Evolutionary conservation across 1,284 basidiomycete species (phyloP).

Genomic region (Hymenochaete sp.): DNA sequence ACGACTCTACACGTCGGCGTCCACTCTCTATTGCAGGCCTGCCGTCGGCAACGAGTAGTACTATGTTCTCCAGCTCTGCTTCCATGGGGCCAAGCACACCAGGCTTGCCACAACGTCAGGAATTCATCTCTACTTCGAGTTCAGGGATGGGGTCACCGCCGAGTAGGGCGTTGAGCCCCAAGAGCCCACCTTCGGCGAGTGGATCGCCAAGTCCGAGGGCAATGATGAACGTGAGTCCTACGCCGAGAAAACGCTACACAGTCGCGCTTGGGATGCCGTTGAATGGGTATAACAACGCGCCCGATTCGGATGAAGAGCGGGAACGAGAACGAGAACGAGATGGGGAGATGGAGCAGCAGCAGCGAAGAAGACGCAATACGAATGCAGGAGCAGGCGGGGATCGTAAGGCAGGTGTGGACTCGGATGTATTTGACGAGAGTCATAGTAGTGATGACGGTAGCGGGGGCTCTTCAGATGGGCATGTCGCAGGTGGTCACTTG

Average conservation of each 20-base stretch:
- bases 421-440: slow-evolving; percentile 29
- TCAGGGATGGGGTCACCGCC: background rate
- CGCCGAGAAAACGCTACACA: slow-evolving; percentile 62
- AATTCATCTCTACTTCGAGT: too few relatives aligned
- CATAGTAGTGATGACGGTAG: slow-evolving; percentile 25
- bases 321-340: too few relatives aligned
- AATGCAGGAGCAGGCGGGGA: too few relatives aligned
- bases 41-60: slow-evolving; percentile 14
- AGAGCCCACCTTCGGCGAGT: slow-evolving; percentile 26
- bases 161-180: slow-evolving; percentile 17
- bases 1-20: slow-evolving; percentile 24
- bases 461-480: slow-evolving; percentile 23
- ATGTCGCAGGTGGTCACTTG: slow-evolving; percentile 22
- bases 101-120: slow-evolving; percentile 20
- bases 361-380: too few relatives aligned
- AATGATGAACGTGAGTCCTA: slow-evolving; percentile 51
- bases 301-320: slow-evolving; percentile 31
- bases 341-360: too few relatives aligned
- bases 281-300: slow-evolving; percentile 33
- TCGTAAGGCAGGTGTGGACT: slow-evolving; percentile 34
- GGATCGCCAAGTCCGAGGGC: slow-evolving; percentile 23
- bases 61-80: slow-evolving; percentile 5
- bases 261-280: slow-evolving; percentile 70
- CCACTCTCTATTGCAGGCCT: slow-evolving; percentile 27
- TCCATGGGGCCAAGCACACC: slow-evolving; percentile 8